Evolutionary conservation across 139 green algal genomes (phyloP), one percentile per base, ranked within the genome.

Genomic region (Chlorella vulgaris): DNA sequence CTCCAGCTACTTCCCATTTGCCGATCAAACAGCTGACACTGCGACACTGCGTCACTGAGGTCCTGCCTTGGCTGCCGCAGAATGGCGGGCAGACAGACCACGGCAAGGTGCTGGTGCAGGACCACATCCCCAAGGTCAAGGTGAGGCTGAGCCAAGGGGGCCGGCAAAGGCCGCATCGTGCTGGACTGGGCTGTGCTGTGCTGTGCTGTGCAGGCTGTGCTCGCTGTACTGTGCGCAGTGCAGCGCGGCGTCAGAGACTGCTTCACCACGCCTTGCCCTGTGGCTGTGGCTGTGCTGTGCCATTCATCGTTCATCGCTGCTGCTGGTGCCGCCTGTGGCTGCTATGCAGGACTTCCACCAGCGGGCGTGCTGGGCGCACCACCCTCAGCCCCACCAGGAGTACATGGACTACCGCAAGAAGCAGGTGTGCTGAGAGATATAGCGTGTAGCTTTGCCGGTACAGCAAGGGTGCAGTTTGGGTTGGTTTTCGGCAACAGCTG

Each of bases 111-210:
- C 82, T 98, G 80, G 95, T 98, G 43, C 93, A 91, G 63, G 95
- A 98, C 86, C 94, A 98, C 75, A 89, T 98, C 10, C 94, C 95
- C 50, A 98, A 98, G 80, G 95, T 98, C 60, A 97, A 97, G 87
- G 93, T 92, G 63, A 15, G 61, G 51, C 38, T 61, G n/a, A 21
- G 5, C 8, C 28, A 43, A 26, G 28, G 35, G 6, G 7, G 63
- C 1, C 13, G n/a, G n/a, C n/a, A n/a, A n/a, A n/a, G n/a, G n/a
- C n/a, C n/a, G n/a, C n/a, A n/a, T n/a, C n/a, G n/a, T n/a, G n/a
- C n/a, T n/a, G n/a, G n/a, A 58, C 15, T 58, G 47, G 47, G 47
- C n/a, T n/a, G 47, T 58, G 47, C 13, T 58, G 47, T 58, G 47
- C 13, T 10, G 47, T 58, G 47, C 13, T 24, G 15, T 24, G 47